Evolutionary conservation across 108 stramenopile species (phyloP), one percentile per base, ranked within the genome.

Genomic region (Bacterosira constricta): DNA sequence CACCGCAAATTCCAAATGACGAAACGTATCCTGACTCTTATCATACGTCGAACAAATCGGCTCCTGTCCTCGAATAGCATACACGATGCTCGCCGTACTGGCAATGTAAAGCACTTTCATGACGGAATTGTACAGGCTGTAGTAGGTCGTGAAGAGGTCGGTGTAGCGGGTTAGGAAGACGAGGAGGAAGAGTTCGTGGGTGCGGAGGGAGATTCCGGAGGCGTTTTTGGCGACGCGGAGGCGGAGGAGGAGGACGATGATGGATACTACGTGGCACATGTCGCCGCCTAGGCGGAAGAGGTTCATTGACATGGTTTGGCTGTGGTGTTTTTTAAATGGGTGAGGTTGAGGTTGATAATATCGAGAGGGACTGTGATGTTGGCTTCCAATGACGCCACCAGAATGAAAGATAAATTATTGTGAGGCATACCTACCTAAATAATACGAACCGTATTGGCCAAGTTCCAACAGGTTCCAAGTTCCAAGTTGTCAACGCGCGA

Each of bases 211-310:
- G 55, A 99, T 96, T 15, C 99, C 93, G 66, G 86, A 83, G 30
- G 98, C 99, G 80, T 96, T 98, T 65, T 94, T 93, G 23, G 97
- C 95, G 6, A 96, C 96, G 17, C 96, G 88, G 6, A 99, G 90
- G 60, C 97, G 96, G 36, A 98, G 84, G 63, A 99, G 75, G 59
- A 99, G 86, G 55, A 99, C 88, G 49, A 98, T 85, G 75, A 98
- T 98, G 83, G 94, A 96, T 65, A 97, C 92, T 34, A 97, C 91
- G 81, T 99, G 99, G 62, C 85, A 91, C 97, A 98, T 98, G 92
- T 99, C 99, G 50, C 99, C 99, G 59, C 73, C 73, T 15, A 99
- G 88, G 49, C 99, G 97, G 83, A 94, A 94, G 45, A 91, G 81
- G 63, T 94, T 94, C 93, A 94, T 94, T n/a, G 71, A 73, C 81